Evolutionary conservation across 2,329 filamentous ascomycete genomes (phyloP).

Genomic region (Colletotrichum lupini): DNA sequence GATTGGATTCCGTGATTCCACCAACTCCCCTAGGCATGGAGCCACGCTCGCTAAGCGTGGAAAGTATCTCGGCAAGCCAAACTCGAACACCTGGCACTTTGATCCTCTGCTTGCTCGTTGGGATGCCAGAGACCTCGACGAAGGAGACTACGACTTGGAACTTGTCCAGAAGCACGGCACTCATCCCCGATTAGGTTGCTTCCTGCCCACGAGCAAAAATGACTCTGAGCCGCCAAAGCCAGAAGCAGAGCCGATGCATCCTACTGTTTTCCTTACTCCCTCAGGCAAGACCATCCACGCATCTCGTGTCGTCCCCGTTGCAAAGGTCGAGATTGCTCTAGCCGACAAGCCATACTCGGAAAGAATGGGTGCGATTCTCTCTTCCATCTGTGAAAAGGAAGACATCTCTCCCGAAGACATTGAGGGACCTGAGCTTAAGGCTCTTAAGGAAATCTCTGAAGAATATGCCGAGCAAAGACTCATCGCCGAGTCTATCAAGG

Average conservation of each 20-base stretch:
- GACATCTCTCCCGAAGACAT: conserved; percentile 48
- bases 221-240: conserved; percentile 52
- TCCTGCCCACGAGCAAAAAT: conserved; percentile 60
- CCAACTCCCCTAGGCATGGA: conserved; percentile 65
- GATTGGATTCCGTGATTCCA: conserved; percentile 70
- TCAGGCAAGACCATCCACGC: conserved; percentile 60
- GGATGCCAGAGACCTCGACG: conserved; percentile 60
- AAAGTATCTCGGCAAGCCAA: conserved; percentile 64
- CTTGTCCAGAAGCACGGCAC: conserved; percentile 60
- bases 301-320: conserved; percentile 50
- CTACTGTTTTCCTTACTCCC: conserved; percentile 61
- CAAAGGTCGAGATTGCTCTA: conserved; percentile 40
- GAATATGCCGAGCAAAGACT: conserved; percentile 26
- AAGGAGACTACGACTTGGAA: conserved; percentile 63
- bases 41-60: conserved; percentile 64
- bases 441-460: conserved; percentile 42
- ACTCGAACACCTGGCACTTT: conserved; percentile 64
- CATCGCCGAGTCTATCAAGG: conserved; percentile 38
- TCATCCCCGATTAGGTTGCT: conserved; percentile 65
- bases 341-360: conserved; percentile 25
- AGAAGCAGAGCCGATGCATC: conserved; percentile 56
- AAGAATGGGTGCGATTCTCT: conserved; percentile 45
- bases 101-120: conserved; percentile 65
- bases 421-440: conserved; percentile 46
- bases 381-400: conserved; percentile 50